Evolutionary conservation across 768 basidiomycete genomes (phyloP).

Genomic region (Botryobasidium botryosum): DNA sequence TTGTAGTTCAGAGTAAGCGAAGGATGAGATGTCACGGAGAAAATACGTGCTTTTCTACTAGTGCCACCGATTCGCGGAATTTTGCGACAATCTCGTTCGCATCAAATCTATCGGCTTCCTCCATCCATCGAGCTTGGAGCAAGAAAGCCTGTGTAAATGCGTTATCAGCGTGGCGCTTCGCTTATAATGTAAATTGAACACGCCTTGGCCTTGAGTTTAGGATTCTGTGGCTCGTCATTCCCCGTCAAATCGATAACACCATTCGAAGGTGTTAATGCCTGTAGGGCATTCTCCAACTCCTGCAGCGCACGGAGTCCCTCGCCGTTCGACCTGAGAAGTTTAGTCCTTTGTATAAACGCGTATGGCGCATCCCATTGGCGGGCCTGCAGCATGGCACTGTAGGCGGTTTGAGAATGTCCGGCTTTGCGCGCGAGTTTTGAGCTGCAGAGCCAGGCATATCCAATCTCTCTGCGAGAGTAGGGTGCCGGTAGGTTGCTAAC

Average conservation of each 20-base stretch:
- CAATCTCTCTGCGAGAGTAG: conserved; percentile 52
- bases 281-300: conserved; percentile 57
- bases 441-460: conserved; percentile 76
- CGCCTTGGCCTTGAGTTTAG: conserved; percentile 51
- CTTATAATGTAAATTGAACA: too few species aligned
- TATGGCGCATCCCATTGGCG: conserved; percentile 52
- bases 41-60: background rate
- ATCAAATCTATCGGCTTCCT: conserved; percentile 72
- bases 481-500: conserved; percentile 23
- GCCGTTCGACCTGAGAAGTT: conserved; percentile 60
- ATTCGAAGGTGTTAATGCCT: conserved; percentile 8
- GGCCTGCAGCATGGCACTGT: conserved; percentile 87
- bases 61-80: conserved; percentile 20
- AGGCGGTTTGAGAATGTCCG: conserved; percentile 90
- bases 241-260: conserved; percentile 38
- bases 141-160: conserved; percentile 44
- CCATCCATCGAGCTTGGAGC: conserved; percentile 82
- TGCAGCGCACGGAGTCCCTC: conserved; percentile 74
- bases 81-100: conserved; percentile 39
- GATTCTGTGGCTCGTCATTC: conserved; percentile 31
- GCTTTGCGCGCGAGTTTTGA: conserved; percentile 96
- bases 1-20: background rate
- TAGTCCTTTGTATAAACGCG: conserved; percentile 81
- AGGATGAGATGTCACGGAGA: too few species aligned
- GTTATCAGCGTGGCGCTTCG: conserved; percentile 5